Conservation (phyloP, 345 rosid species). For the Ceriops decandra region DNA sequence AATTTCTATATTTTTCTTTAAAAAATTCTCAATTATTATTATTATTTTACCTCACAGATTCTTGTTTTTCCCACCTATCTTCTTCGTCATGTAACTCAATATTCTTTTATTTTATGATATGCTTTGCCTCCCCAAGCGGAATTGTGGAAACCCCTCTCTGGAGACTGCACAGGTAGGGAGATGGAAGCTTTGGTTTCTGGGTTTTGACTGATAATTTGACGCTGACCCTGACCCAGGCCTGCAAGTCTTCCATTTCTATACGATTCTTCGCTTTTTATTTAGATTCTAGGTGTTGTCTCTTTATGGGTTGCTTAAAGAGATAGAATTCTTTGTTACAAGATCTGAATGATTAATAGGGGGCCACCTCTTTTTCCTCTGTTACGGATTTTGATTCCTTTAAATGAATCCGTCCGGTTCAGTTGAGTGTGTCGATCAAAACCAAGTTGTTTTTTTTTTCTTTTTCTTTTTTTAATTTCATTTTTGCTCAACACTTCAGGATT, state of each 20-base stretch:
- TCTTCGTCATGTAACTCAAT: too few relatives aligned
- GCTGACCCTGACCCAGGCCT: constrained; percentile 28
- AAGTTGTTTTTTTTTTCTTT: too few relatives aligned
- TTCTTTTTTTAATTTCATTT: background rate
- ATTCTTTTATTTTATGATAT: constrained; percentile 5
- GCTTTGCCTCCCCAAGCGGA: constrained; percentile 26
- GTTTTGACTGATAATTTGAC: background rate
- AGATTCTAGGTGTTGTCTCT: background rate
- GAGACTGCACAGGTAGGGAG: background rate
- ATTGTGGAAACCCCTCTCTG: background rate
- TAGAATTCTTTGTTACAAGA: constrained; percentile 14
- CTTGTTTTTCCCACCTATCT: too few relatives aligned
- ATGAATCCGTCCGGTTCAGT: too few relatives aligned
- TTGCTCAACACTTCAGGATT: constrained; percentile 26
- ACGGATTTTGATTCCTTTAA: too few relatives aligned
- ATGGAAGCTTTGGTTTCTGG: constrained; percentile 5
- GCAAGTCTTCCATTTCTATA: background rate
- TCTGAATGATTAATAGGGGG: background rate
- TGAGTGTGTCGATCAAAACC: too few relatives aligned
- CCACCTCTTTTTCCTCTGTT: too few relatives aligned
- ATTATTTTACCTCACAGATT: too few relatives aligned
- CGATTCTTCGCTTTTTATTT: too few relatives aligned
- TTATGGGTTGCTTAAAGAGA: background rate
- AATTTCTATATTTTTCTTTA: too few relatives aligned
- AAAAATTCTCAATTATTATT: too few relatives aligned